phyloP scores from a whole-genome alignment of 306 rosid genomes.

The Fragaria nilgerrensis region DNA sequence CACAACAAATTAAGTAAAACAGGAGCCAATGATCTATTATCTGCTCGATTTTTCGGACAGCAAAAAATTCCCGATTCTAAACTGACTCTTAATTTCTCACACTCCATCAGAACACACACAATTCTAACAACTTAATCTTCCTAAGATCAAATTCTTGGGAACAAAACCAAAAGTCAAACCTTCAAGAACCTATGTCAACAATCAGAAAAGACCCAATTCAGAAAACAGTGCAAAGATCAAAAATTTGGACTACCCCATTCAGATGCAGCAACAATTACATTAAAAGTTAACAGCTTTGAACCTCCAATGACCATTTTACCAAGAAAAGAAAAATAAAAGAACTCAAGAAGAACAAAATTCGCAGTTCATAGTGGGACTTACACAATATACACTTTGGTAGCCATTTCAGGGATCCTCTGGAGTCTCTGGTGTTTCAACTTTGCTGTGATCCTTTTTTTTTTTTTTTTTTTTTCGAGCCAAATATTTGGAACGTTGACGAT shows the following conservation, averaged over 20 bases:
- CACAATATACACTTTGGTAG: constrained; percentile 90
- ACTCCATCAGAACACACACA: not conserved
- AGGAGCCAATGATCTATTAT: not conserved
- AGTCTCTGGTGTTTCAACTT: constrained; percentile 12
- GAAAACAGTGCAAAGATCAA: not conserved
- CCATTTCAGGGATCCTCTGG: constrained; percentile 52
- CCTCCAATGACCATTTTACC: not conserved
- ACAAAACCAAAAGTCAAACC: not conserved
- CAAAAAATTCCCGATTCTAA: not conserved
- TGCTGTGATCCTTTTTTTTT: not conserved
- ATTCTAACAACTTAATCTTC: not conserved
- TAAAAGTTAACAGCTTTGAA: not conserved
- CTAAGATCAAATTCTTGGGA: not conserved
- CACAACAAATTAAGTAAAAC: not conserved
- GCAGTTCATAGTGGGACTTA: constrained; percentile 35
- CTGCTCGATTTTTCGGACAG: not conserved
- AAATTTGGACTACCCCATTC: not conserved
- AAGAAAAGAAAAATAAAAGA: constrained; percentile 23
- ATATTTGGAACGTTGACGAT: constrained; percentile 28
- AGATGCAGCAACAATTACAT: not conserved
- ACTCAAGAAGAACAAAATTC: constrained; percentile 24
- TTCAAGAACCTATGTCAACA: not conserved
- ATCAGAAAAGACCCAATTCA: constrained; percentile 2
- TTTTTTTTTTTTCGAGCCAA: constrained; percentile 1
- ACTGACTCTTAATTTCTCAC: not conserved